These are phyloP conservation scores for Ustilago crameri DNA, from an alignment of 1,284 basidiomycete genomes.

Conservation along the genomic window DNA sequence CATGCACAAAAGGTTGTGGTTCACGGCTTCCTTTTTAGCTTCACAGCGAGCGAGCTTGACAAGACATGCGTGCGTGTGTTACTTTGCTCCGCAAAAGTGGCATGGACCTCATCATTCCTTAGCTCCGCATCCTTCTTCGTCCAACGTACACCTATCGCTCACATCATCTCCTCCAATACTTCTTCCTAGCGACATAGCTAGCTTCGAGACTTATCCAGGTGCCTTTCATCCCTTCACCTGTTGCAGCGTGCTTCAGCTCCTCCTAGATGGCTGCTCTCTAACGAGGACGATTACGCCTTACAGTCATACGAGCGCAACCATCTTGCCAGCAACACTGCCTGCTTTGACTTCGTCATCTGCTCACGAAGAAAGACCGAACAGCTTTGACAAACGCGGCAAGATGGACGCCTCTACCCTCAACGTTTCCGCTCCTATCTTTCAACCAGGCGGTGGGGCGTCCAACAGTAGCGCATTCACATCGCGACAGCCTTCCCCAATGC, in stretches of 20 bases:
- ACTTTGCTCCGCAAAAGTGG: too few species aligned
- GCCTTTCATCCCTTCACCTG: too few species aligned
- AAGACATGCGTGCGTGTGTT: background rate
- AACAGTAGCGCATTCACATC: background rate
- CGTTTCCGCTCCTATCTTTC: slow-evolving; percentile 38
- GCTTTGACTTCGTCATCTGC: too few species aligned
- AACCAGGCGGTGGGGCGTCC: slow-evolving; percentile 8
- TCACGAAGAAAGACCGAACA: background rate
- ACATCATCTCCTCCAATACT: background rate
- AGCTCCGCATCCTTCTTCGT: background rate
- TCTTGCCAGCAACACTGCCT: too few species aligned
- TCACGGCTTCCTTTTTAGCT: background rate
- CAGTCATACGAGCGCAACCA: too few species aligned
- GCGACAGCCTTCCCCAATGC: slow-evolving; percentile 15
- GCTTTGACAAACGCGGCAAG: background rate
- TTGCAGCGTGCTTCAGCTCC: too few species aligned
- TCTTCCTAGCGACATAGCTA: background rate
- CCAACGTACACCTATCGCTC: background rate
- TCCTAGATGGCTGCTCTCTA: background rate
- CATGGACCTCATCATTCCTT: background rate
- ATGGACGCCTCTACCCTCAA: slow-evolving; percentile 42
- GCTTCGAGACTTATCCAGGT: background rate
- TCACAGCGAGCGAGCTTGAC: too few species aligned
- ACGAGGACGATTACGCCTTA: too few species aligned
- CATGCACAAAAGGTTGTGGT: slow-evolving; percentile 4